Evolutionary conservation across 495 filamentous ascomycete genomes (phyloP).

Genomic region (Podospora anserina): DNA sequence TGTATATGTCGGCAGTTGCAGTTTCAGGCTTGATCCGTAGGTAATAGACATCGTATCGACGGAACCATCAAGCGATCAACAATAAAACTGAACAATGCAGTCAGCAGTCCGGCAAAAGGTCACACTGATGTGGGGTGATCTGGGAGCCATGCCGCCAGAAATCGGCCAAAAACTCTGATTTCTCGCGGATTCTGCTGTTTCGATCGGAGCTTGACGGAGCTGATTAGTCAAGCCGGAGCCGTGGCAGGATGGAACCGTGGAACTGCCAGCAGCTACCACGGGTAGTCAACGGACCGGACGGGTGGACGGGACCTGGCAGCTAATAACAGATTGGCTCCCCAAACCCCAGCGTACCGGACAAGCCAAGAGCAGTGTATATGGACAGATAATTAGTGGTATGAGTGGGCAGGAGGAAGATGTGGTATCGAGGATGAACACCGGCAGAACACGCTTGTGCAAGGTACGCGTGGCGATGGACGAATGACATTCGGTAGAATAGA

Average conservation of each 20-base stretch:
- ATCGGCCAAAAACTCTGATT: neutral
- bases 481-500: neutral
- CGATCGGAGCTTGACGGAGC: neutral
- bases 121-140: neutral
- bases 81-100: neutral
- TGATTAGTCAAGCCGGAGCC: neutral
- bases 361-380: neutral
- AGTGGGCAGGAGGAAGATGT: neutral
- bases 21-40: neutral
- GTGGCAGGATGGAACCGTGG: neutral
- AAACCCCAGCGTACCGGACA: neutral
- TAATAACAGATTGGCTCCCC: neutral
- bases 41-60: neutral
- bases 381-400: no score
- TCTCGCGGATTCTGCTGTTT: neutral
- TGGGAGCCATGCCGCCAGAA: neutral
- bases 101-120: neutral
- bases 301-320: neutral
- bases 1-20: neutral
- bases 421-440: neutral
- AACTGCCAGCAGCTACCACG: neutral
- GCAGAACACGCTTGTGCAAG: slow-evolving; percentile 16
- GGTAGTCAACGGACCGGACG: neutral
- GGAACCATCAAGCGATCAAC: neutral
- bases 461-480: slow-evolving; percentile 11